Conservation (phyloP, 495 filamentous ascomycete genomes). For the Aspergillus indologenus region DNA sequence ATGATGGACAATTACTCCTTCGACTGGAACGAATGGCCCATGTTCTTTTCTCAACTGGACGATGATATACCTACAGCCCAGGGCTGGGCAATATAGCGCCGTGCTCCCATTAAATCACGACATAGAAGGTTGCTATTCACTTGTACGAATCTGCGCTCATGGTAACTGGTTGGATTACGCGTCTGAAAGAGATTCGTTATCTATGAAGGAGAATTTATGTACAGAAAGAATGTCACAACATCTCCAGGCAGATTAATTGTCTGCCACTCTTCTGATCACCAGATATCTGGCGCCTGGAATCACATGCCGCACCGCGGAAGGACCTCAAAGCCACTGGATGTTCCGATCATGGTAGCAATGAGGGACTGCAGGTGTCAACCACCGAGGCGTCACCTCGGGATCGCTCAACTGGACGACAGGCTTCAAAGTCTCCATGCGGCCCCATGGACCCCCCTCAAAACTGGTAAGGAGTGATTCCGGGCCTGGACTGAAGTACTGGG, state of each 20-base stretch:
- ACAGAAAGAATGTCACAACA: too few species aligned
- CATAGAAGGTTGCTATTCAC: too few species aligned
- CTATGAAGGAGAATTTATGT: too few species aligned
- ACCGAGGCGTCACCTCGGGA: constrained; percentile 4
- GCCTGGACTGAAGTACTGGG: constrained; percentile 7
- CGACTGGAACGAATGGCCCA: constrained; percentile 18
- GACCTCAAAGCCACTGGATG: neutral
- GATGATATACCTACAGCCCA: neutral
- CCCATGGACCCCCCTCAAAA: constrained; percentile 2
- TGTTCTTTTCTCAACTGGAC: constrained; percentile 16
- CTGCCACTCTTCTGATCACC: too few species aligned
- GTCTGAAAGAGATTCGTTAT: too few species aligned
- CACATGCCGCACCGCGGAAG: too few species aligned
- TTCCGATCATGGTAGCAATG: neutral
- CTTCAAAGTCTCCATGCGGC: constrained; percentile 10
- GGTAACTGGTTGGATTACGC: too few species aligned
- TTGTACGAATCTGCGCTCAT: too few species aligned
- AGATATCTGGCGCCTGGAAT: too few species aligned
- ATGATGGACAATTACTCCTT: constrained; percentile 11
- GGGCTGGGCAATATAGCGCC: neutral
- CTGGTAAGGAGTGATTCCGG: constrained; percentile 7
- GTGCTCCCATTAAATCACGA: too few species aligned
- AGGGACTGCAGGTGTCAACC: neutral
- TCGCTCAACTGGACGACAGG: constrained; percentile 12
- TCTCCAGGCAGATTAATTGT: too few species aligned